A percentile compares a stretch with the other conserved stretches of the same genome.
Conservation (phyloP, 1,139 yeast species). For the Suhomyces terraborum region DNA sequence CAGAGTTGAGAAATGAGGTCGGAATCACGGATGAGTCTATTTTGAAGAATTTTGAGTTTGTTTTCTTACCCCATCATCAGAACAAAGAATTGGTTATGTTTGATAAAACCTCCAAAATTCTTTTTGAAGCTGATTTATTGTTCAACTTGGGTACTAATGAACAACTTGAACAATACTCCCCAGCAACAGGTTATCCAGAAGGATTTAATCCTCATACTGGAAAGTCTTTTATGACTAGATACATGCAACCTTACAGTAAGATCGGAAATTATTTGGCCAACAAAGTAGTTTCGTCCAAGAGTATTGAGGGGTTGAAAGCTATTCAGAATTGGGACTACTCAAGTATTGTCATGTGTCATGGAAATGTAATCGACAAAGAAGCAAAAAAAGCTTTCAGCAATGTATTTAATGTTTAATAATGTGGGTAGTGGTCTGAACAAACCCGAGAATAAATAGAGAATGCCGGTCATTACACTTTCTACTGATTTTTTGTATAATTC, state of each 20-base stretch:
- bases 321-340: conserved; percentile 28
- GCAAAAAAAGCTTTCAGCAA: conserved; percentile 24
- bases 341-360: conserved; percentile 29
- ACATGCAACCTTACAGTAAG: conserved; percentile 25
- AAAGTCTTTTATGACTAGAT: conserved; percentile 24
- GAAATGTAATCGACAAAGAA: conserved; percentile 24
- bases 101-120: conserved; percentile 23
- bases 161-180: conserved; percentile 26
- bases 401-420: conserved; percentile 16
- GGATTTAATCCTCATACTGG: conserved; percentile 26
- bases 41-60: conserved; percentile 27
- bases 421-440: no score
- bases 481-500: neutral
- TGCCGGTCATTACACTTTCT: no score
- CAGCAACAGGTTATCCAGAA: conserved; percentile 22
- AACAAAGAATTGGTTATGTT: conserved; percentile 29
- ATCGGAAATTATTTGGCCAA: conserved; percentile 33
- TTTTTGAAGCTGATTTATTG: conserved; percentile 29
- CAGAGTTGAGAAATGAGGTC: conserved; percentile 24
- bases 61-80: conserved; percentile 25
- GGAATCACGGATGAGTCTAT: conserved; percentile 24
- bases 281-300: conserved; percentile 25
- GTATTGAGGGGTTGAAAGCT: conserved; percentile 20
- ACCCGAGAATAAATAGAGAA: no score
- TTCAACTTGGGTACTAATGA: conserved; percentile 23